Evolutionary conservation across 2,329 filamentous ascomycete species (phyloP).

Genomic region (Monosporascus cannonballus): DNA sequence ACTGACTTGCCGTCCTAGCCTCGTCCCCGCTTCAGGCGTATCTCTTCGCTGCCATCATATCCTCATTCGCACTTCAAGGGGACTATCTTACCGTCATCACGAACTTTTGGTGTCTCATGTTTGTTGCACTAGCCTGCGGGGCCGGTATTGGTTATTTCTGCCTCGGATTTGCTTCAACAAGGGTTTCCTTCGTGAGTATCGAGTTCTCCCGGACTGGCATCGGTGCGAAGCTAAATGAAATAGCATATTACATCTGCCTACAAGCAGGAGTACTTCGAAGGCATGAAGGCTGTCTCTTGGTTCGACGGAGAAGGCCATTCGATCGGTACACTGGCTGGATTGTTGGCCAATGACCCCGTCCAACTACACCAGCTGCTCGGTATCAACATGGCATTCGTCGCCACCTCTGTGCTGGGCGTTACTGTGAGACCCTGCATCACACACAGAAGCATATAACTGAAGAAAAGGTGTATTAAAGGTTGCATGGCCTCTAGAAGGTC

Average conservation of each 20-base stretch:
- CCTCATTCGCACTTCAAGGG: constrained; percentile 22
- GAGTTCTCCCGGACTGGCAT: neutral
- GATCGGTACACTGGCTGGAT: constrained; percentile 52
- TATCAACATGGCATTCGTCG: constrained; percentile 56
- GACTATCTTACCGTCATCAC: constrained; percentile 20
- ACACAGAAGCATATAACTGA: no score
- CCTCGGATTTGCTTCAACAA: constrained; percentile 39
- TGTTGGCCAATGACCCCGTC: constrained; percentile 48
- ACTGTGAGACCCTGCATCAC: no score
- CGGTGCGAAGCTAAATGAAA: constrained; percentile 2
- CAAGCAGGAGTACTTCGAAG: constrained; percentile 53
- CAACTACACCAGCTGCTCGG: constrained; percentile 57
- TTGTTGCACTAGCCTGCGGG: constrained; percentile 49
- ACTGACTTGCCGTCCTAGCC: constrained; percentile 17
- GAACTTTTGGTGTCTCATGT: constrained; percentile 62
- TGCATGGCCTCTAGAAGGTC: no score
- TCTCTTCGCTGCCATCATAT: constrained; percentile 48
- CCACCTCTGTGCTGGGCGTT: constrained; percentile 59
- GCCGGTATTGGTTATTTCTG: constrained; percentile 49
- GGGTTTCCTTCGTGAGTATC: constrained; percentile 33
- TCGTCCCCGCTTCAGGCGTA: constrained; percentile 47
- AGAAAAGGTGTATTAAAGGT: no score
- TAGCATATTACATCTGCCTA: constrained; percentile 46
- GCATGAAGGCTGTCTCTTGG: constrained; percentile 53
- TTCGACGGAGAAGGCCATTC: constrained; percentile 56